Conservation (phyloP, 352 stramenopile species). For the Phytophthora niederhauseri region DNA sequence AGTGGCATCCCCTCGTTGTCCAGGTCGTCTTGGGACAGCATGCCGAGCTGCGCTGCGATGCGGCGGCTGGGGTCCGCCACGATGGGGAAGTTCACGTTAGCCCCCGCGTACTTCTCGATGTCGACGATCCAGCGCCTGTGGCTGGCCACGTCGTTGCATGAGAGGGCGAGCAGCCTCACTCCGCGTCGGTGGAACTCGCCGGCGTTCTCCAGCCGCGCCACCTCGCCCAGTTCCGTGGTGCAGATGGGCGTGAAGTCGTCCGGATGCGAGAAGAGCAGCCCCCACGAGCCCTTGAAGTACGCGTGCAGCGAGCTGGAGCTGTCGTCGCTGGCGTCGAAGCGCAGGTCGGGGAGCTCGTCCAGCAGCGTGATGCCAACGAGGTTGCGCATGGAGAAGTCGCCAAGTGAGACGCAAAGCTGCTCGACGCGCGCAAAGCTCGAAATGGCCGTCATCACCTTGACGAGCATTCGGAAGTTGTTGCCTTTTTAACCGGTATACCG, state of each 20-base stretch:
- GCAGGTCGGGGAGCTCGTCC: constrained; percentile 68
- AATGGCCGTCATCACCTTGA: constrained; percentile 1
- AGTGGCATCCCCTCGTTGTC: constrained; percentile 81
- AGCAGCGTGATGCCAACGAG: constrained; percentile 56
- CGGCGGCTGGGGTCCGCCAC: constrained; percentile 85
- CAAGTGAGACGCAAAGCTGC: no score
- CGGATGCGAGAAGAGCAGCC: constrained; percentile 86
- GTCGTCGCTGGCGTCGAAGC: constrained; percentile 60
- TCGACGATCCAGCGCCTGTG: constrained; percentile 86
- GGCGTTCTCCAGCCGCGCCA: constrained; percentile 80
- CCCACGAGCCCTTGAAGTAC: constrained; percentile 72
- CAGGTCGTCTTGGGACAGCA: constrained; percentile 86
- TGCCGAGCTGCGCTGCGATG: constrained; percentile 86
- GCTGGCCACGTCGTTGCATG: constrained; percentile 75
- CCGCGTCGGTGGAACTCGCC: constrained; percentile 78
- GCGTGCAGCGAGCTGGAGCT: constrained; percentile 56
- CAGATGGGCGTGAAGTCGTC: constrained; percentile 94
- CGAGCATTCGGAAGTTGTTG: background rate
- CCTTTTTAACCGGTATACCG: background rate
- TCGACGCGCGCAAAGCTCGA: background rate
- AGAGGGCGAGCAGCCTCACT: constrained; percentile 85
- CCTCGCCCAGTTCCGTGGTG: constrained; percentile 92
- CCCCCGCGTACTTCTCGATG: constrained; percentile 78
- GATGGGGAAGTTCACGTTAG: constrained; percentile 90
- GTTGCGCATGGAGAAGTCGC: constrained; percentile 25